Base-by-base conservation (phyloP, 345 rosid genomes). In the Salix purpurea region DNA sequence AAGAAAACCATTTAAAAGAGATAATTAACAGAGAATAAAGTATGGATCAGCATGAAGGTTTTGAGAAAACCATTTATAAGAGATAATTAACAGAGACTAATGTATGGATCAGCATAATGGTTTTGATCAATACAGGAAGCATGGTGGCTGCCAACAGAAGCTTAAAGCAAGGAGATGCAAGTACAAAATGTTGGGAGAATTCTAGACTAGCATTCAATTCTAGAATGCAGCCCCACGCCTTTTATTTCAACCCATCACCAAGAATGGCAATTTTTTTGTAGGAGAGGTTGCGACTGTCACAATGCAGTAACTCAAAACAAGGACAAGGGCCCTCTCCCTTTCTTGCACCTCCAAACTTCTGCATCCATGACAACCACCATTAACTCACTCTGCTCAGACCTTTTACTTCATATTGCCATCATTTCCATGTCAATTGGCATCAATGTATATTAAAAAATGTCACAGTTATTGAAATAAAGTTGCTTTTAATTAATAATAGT, bases 281-380 rank as follows among this genome's bases (percentile, higher is more conserved):
- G 94, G 91, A 91, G 93, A 93, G 90, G 84, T 88, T 91, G 94
- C 97, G 97, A 84, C 68, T 79, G 94, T 83, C 93, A 26, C 90
- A 81, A 30, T 84, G 89, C 87, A 72, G 82, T 77, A 23, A 68
- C 92, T 91, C 74, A 37, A 80, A 44, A 81, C 91, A 87, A 83
- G 86, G 87, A 90, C 96, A 37, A 82, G 96, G 90, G 91, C 90
- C 91, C 94, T 89, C 97, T 87, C 91, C 91, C 9, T 77, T 76
- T 56, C 23, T 0, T 60, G 80, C 52, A 64, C 1, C 61, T 66
- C 54, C 75, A 34, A 18, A 68, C 60, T 77, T 75, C 81, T 64
- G 77, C 79, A 83, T 78, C 80, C 46, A 72, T 62, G 52, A 44
- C 72, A 77, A 74, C 82, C 85, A 79, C 74, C 77, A 80, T 67